These are phyloP conservation scores for Calonectria multiphialidica DNA, from an alignment of 2,329 filamentous ascomycete species.

Conservation along the genomic window DNA sequence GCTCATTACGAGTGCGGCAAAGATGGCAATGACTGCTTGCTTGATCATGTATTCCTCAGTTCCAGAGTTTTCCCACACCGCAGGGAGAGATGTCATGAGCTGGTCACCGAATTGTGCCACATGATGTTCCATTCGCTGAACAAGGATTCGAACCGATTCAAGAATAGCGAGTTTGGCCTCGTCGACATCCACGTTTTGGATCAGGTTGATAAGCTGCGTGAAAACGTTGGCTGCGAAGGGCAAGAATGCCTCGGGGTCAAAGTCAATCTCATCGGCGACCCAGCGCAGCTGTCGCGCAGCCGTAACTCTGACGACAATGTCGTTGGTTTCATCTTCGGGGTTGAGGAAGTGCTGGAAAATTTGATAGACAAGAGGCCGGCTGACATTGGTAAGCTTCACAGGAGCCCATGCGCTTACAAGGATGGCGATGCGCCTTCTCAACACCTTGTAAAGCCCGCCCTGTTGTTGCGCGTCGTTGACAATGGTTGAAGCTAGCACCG, in stretches of 20 bases:
- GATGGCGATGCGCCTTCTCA: slow-evolving; percentile 89
- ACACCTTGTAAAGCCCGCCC: slow-evolving; percentile 77
- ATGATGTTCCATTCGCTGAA: slow-evolving; percentile 83
- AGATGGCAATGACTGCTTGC: slow-evolving; percentile 88
- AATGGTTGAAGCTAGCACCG: slow-evolving; percentile 80
- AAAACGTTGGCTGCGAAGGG: slow-evolving; percentile 83
- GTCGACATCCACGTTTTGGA: slow-evolving; percentile 82
- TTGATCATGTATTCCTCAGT: slow-evolving; percentile 91
- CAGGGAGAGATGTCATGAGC: slow-evolving; percentile 84
- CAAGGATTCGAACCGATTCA: slow-evolving; percentile 85
- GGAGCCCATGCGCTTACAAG: slow-evolving; percentile 91
- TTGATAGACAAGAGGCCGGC: slow-evolving; percentile 82
- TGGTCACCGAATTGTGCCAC: slow-evolving; percentile 79
- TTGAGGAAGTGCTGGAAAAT: slow-evolving; percentile 91
- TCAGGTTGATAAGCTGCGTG: slow-evolving; percentile 79
- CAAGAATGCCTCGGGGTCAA: slow-evolving; percentile 78
- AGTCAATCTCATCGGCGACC: slow-evolving; percentile 88
- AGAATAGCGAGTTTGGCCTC: slow-evolving; percentile 93
- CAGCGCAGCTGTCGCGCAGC: slow-evolving; percentile 86
- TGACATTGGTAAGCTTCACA: slow-evolving; percentile 77
- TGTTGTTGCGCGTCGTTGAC: slow-evolving; percentile 80
- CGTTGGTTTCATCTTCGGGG: slow-evolving; percentile 82
- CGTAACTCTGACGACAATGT: slow-evolving; percentile 91
- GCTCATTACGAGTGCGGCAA: slow-evolving; percentile 86
- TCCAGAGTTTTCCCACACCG: slow-evolving; percentile 86